Conservation (phyloP, 257 asterid genomes). For the Scutellaria galericulata region DNA sequence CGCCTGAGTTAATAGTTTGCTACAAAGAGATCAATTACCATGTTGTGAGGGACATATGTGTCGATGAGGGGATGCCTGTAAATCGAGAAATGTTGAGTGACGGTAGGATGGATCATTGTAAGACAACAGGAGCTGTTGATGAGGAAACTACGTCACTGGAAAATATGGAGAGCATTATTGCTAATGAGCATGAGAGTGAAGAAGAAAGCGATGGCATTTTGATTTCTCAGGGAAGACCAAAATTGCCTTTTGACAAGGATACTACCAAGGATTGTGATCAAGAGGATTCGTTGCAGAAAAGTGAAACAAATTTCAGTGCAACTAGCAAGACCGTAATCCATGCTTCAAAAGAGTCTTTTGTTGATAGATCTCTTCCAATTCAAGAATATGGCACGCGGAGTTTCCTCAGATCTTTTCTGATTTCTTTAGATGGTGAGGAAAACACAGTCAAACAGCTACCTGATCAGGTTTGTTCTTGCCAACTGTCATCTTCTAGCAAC, state of each 20-base stretch:
- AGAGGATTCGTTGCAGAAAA: slow-evolving; percentile 36
- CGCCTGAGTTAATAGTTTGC: slow-evolving; percentile 52
- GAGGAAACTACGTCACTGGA: slow-evolving; percentile 40
- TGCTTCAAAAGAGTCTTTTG: slow-evolving; percentile 43
- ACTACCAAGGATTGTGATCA: slow-evolving; percentile 30
- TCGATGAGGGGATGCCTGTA: slow-evolving; percentile 58
- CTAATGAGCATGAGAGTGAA: slow-evolving; percentile 35
- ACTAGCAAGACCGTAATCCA: slow-evolving; percentile 19
- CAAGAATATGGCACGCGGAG: slow-evolving; percentile 53
- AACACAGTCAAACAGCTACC: slow-evolving; percentile 32
- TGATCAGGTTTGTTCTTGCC: slow-evolving; percentile 53
- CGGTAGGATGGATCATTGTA: slow-evolving; percentile 33
- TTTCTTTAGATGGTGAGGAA: slow-evolving; percentile 41
- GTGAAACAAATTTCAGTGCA: slow-evolving; percentile 25
- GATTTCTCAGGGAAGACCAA: slow-evolving; percentile 33
- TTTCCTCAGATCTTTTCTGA: slow-evolving; percentile 46
- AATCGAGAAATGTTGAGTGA: slow-evolving; percentile 42
- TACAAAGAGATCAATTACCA: slow-evolving; percentile 54
- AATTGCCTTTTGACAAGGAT: slow-evolving; percentile 32
- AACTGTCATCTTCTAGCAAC: background rate
- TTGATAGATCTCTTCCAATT: slow-evolving; percentile 41
- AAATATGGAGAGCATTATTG: slow-evolving; percentile 21
- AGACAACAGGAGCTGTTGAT: slow-evolving; percentile 35
- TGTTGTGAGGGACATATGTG: slow-evolving; percentile 67
- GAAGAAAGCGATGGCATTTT: slow-evolving; percentile 27